Conservation (phyloP, 1,284 basidiomycete species). For the Melampsora americana region DNA sequence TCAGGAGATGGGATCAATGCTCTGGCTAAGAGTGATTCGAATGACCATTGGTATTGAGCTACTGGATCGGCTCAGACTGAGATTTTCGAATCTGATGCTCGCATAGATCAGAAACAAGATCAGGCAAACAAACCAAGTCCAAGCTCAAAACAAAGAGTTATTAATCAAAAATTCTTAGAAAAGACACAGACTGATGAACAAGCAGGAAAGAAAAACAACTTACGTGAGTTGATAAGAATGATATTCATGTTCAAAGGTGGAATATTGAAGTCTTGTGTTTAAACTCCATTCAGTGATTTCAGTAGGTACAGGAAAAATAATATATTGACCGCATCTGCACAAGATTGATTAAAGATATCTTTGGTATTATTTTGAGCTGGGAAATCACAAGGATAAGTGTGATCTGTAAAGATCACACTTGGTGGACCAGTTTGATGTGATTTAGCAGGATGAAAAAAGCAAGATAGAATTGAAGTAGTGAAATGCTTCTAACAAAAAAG, state of each 20-base stretch:
- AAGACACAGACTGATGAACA: neutral
- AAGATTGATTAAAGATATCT: conserved; percentile 50
- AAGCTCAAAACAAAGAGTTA: conserved; percentile 44
- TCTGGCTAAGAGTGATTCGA: conserved; percentile 15
- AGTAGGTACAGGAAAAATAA: conserved; percentile 50
- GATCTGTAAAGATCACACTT: conserved; percentile 50
- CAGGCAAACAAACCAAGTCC: conserved; percentile 50
- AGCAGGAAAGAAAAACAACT: neutral
- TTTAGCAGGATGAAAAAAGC: conserved; percentile 43
- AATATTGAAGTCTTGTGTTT: conserved; percentile 50
- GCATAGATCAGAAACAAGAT: conserved; percentile 35
- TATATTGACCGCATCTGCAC: conserved; percentile 48
- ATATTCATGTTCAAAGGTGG: conserved; percentile 49
- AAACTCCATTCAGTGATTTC: conserved; percentile 48
- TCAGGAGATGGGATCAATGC: conserved; percentile 10
- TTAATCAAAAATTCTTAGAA: neutral
- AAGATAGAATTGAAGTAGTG: no score
- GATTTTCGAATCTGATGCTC: conserved; percentile 21
- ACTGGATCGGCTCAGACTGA: conserved; percentile 25
- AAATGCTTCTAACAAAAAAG: no score
- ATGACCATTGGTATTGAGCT: conserved; percentile 43
- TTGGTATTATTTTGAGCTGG: conserved; percentile 47
- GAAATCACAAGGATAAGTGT: conserved; percentile 51
- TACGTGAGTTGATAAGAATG: conserved; percentile 48
- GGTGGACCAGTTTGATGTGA: conserved; percentile 45